Percentiles rank a stretch among this genome's conserved stretches.
phyloP scores from a whole-genome alignment of 2,329 filamentous ascomycete species.

The Acrocalymma vagum region DNA sequence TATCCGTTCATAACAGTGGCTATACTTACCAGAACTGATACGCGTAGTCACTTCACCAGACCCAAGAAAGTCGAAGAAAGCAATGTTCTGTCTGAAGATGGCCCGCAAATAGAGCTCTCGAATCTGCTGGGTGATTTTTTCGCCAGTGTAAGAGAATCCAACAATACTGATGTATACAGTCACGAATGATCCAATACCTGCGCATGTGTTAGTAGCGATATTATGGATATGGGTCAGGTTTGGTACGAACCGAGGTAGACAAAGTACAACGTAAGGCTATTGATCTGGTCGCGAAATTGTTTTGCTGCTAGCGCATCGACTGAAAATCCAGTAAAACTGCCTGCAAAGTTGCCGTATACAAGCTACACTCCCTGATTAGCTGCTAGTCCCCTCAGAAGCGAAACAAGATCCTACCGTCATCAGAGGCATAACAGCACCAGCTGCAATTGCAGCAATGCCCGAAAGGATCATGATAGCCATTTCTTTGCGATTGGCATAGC shows the following conservation, averaged over 20 bases:
- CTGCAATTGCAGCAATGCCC: slow-evolving; percentile 71
- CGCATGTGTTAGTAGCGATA: slow-evolving; percentile 12
- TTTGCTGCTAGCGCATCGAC: slow-evolving; percentile 34
- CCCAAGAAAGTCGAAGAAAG: slow-evolving; percentile 79
- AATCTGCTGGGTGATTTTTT: slow-evolving; percentile 57
- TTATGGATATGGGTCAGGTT: not conserved
- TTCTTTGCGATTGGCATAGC: slow-evolving; percentile 54
- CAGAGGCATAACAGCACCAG: slow-evolving; percentile 75
- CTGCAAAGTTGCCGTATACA: slow-evolving; percentile 50
- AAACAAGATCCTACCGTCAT: slow-evolving; percentile 68
- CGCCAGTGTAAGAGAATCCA: slow-evolving; percentile 78
- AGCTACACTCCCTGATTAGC: slow-evolving; percentile 23
- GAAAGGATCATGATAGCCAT: slow-evolving; percentile 59
- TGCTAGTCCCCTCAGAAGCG: not conserved
- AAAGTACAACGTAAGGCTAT: slow-evolving; percentile 46
- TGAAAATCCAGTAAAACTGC: slow-evolving; percentile 46
- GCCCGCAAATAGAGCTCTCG: slow-evolving; percentile 71
- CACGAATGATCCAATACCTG: slow-evolving; percentile 57
- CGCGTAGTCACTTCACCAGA: slow-evolving; percentile 95
- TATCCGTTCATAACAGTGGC: too few relatives aligned
- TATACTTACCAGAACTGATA: slow-evolving; percentile 94
- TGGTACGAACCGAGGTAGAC: slow-evolving; percentile 54
- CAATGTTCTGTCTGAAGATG: slow-evolving; percentile 52
- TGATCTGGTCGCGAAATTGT: slow-evolving; percentile 38
- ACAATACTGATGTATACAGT: slow-evolving; percentile 81